Conservation (phyloP, 1,284 basidiomycete species). For the Leccinum ponderosum region DNA sequence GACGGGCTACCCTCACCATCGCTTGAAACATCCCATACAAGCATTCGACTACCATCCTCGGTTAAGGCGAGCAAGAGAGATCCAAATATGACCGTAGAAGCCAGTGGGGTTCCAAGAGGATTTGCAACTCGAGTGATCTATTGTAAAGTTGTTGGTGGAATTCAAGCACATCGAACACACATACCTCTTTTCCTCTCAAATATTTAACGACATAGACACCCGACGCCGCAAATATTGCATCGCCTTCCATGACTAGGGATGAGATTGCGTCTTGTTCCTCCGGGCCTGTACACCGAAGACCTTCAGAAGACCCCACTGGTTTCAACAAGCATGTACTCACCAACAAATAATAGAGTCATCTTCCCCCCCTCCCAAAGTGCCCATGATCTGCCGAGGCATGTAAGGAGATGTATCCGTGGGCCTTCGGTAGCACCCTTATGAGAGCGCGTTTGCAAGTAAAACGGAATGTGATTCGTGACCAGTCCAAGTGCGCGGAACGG, state of each 20-base stretch:
- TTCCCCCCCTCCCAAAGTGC: constrained; percentile 95
- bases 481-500: constrained; percentile 95
- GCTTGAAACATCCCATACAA: constrained; percentile 75
- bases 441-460: constrained; percentile 85
- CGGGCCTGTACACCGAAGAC: constrained; percentile 56
- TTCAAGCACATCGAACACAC: constrained; percentile 1
- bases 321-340: constrained; percentile 46
- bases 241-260: constrained; percentile 80
- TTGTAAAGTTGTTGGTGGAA: constrained; percentile 6
- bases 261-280: constrained; percentile 76
- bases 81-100: constrained; percentile 76
- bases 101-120: constrained; percentile 59
- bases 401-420: constrained; percentile 81
- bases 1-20: constrained; percentile 27
- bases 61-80: constrained; percentile 78
- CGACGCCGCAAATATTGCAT: constrained; percentile 82
- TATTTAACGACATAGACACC: constrained; percentile 79
- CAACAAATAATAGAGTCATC: constrained; percentile 92
- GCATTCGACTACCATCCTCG: constrained; percentile 77
- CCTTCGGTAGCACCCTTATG: constrained; percentile 86
- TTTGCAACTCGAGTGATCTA: constrained; percentile 56
- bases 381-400: constrained; percentile 91
- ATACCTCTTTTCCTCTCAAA: constrained; percentile 83
- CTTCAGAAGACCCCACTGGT: not conserved
- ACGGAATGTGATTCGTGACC: constrained; percentile 90